Conservation (phyloP, 192 early-diverging fungal genomes). For the Haplosporangium gracile region DNA sequence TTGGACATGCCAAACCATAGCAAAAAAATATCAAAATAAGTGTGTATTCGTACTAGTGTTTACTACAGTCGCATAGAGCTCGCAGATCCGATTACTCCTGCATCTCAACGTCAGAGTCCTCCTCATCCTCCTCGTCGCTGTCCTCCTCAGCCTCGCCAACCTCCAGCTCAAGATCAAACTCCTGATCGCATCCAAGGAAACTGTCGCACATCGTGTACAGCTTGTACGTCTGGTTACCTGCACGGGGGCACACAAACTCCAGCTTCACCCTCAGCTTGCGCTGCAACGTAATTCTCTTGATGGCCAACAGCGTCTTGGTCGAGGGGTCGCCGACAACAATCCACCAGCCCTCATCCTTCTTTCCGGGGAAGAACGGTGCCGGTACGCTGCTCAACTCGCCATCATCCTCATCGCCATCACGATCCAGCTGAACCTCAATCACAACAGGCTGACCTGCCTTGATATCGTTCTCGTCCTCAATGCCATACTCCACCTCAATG, state of each 20-base stretch:
- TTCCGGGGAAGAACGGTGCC: constrained; percentile 92
- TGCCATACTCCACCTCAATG: constrained; percentile 83
- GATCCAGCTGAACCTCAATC: constrained; percentile 81
- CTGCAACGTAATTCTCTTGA: constrained; percentile 88
- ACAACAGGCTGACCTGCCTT: constrained; percentile 74
- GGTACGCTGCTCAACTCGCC: constrained; percentile 82
- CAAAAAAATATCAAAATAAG: not conserved
- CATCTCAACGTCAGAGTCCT: constrained; percentile 54
- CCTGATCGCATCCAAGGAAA: constrained; percentile 96
- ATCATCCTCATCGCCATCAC: constrained; percentile 85
- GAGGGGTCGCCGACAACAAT: constrained; percentile 88
- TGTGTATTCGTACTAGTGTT: not conserved
- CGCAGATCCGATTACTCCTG: constrained; percentile 6
- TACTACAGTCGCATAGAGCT: not conserved
- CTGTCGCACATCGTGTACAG: constrained; percentile 95
- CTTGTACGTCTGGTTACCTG: constrained; percentile 73
- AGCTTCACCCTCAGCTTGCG: constrained; percentile 73
- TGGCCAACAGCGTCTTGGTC: constrained; percentile 83
- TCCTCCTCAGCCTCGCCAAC: constrained; percentile 69
- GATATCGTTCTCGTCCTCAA: constrained; percentile 74
- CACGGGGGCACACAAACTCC: constrained; percentile 84
- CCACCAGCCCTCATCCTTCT: constrained; percentile 98
- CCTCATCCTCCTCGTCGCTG: constrained; percentile 69
- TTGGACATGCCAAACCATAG: not conserved
- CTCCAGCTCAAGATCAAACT: constrained; percentile 80